Evolutionary conservation across 2,329 filamentous ascomycete species (phyloP).

Genomic region (Nothopassalora personata): DNA sequence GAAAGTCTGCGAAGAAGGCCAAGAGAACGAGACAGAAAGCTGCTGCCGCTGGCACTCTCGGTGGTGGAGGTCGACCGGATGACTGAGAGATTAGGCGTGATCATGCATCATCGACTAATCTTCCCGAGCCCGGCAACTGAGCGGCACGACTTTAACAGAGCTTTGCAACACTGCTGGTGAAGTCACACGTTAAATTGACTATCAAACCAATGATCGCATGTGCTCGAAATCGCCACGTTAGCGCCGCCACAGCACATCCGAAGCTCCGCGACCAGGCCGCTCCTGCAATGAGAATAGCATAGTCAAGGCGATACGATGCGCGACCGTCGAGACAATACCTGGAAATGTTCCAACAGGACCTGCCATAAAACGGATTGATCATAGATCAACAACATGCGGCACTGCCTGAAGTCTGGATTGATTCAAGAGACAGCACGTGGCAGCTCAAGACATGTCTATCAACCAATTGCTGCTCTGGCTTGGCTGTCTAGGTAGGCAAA

Average conservation of each 20-base stretch:
- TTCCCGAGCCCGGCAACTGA: neutral
- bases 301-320: neutral
- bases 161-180: no score
- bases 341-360: neutral
- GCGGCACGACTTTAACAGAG: no score
- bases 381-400: neutral
- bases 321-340: neutral
- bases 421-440: neutral
- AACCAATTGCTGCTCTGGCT: neutral
- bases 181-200: no score
- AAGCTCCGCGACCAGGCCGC: neutral
- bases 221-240: neutral
- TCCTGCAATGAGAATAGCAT: neutral
- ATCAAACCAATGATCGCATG: no score
- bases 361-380: neutral
- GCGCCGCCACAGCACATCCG: neutral
- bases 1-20: constrained; percentile 30
- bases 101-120: neutral
- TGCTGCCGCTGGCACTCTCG: constrained; percentile 19
- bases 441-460: neutral
- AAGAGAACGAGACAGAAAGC: constrained; percentile 24
- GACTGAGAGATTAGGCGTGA: constrained; percentile 1
- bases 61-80: constrained; percentile 21
- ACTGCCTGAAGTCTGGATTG: neutral
- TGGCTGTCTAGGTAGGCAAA: neutral